Evolutionary conservation across 768 basidiomycete species (phyloP).

Genomic region (Amanita molliuscula): DNA sequence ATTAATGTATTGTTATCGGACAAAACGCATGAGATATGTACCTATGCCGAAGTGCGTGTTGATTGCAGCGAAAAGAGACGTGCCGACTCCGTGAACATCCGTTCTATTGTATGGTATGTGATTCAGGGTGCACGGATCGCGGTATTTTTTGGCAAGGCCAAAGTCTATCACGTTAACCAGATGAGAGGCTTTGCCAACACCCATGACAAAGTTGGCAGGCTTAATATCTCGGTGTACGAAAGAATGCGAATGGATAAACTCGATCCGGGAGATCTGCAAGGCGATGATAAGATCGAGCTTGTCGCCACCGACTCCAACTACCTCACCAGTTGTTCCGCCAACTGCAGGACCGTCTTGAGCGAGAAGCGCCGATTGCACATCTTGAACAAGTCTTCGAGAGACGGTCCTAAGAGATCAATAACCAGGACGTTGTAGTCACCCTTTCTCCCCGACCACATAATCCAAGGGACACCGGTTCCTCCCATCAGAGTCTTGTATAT

Average conservation of each 20-base stretch:
- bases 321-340: conserved; percentile 90
- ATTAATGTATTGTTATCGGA: conserved; percentile 8
- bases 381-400: conserved; percentile 79
- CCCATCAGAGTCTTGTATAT: conserved; percentile 90
- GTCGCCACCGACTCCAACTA: background rate
- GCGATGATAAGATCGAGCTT: conserved; percentile 4
- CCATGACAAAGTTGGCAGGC: conserved; percentile 99
- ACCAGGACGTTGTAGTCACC: conserved; percentile 97
- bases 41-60: conserved; percentile 70
- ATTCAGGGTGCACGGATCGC: conserved; percentile 49
- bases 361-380: conserved; percentile 88
- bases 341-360: conserved; percentile 86
- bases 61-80: conserved; percentile 64
- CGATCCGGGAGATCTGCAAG: conserved; percentile 82
- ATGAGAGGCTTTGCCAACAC: conserved; percentile 41
- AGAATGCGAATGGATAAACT: conserved; percentile 93
- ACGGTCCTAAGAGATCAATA: conserved; percentile 91
- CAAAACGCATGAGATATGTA: conserved; percentile 20
- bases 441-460: conserved; percentile 85
- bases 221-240: conserved; percentile 97
- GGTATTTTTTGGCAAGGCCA: conserved; percentile 73
- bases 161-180: conserved; percentile 91
- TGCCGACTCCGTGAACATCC: conserved; percentile 71
- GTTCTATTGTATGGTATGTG: conserved; percentile 71
- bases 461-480: conserved; percentile 83